A percentile compares a stretch with the other conserved stretches of the same genome.
These are phyloP conservation scores for Trametes sanguinea DNA, from an alignment of 768 basidiomycete species.

Conservation along the genomic window DNA sequence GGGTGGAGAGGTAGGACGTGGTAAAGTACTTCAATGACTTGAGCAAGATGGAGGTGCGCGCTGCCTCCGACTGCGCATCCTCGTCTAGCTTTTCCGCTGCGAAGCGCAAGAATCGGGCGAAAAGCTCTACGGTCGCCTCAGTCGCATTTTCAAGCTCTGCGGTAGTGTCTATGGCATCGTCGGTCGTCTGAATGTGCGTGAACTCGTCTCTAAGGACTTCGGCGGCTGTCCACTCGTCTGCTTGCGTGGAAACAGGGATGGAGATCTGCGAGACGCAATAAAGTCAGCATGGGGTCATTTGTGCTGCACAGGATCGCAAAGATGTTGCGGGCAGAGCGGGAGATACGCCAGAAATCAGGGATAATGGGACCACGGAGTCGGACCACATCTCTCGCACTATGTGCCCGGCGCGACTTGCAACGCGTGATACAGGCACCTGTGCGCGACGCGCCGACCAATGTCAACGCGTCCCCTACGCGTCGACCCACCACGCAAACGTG, in stretches of 20 bases:
- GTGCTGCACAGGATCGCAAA: not conserved
- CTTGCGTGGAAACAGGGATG: constrained; percentile 80
- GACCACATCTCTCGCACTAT: not conserved
- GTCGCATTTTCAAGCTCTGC: constrained; percentile 52
- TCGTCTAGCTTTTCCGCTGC: constrained; percentile 63
- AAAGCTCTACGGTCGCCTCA: constrained; percentile 75
- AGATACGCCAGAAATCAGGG: not conserved
- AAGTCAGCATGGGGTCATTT: not conserved
- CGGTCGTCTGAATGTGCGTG: constrained; percentile 58
- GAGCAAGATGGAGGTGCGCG: constrained; percentile 67
- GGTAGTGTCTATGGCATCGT: constrained; percentile 57
- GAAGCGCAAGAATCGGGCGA: constrained; percentile 81
- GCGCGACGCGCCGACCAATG: constrained; percentile 1
- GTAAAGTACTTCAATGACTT: constrained; percentile 80
- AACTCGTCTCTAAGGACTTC: constrained; percentile 93
- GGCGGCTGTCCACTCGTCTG: constrained; percentile 89
- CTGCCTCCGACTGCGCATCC: constrained; percentile 51
- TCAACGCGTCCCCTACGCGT: constrained; percentile 5
- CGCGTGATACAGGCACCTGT: constrained; percentile 2
- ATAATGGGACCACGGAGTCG: not conserved
- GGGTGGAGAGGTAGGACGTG: constrained; percentile 63
- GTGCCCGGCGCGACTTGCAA: not conserved
- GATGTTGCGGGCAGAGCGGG: not conserved
- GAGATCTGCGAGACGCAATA: constrained; percentile 54
- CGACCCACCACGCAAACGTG: not conserved